Conservation (phyloP, 345 rosid species). For the Carallia brachiata region DNA sequence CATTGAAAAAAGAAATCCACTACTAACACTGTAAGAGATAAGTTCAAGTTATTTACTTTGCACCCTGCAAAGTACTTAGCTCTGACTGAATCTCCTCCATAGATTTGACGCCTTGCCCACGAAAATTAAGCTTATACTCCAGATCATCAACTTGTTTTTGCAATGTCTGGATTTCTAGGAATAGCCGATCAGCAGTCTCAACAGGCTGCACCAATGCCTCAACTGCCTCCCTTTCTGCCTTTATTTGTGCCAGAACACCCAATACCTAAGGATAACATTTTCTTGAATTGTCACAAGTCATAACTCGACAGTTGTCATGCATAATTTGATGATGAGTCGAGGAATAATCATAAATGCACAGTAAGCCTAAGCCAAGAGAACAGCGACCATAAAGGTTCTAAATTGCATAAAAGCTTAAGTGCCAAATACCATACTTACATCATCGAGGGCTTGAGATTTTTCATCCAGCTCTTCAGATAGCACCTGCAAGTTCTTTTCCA, state of each 20-base stretch:
- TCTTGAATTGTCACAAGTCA: slow-evolving; percentile 2
- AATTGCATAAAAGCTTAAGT: slow-evolving; percentile 2
- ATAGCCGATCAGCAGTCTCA: slow-evolving; percentile 74
- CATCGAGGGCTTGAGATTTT: slow-evolving; percentile 86
- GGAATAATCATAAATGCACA: neutral
- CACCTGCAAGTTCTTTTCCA: slow-evolving; percentile 60
- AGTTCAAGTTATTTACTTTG: slow-evolving; percentile 44
- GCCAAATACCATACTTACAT: slow-evolving; percentile 48
- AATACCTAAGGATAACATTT: slow-evolving; percentile 48
- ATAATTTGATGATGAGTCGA: neutral
- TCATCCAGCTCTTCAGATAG: slow-evolving; percentile 77
- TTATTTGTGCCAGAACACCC: slow-evolving; percentile 79
- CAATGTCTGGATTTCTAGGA: slow-evolving; percentile 62
- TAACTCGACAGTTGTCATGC: neutral
- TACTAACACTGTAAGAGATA: neutral
- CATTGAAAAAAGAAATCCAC: neutral
- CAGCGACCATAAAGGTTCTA: neutral
- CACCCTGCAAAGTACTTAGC: slow-evolving; percentile 57
- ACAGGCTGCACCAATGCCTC: slow-evolving; percentile 78
- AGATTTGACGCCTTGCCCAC: slow-evolving; percentile 75
- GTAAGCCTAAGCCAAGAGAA: neutral
- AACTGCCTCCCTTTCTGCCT: slow-evolving; percentile 74
- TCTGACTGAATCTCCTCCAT: slow-evolving; percentile 76
- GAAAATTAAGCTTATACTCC: slow-evolving; percentile 81
- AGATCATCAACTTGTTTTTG: slow-evolving; percentile 73